Evolutionary conservation across 805 yeast species (phyloP).

Genomic region (Ogataea polymorpha): DNA sequence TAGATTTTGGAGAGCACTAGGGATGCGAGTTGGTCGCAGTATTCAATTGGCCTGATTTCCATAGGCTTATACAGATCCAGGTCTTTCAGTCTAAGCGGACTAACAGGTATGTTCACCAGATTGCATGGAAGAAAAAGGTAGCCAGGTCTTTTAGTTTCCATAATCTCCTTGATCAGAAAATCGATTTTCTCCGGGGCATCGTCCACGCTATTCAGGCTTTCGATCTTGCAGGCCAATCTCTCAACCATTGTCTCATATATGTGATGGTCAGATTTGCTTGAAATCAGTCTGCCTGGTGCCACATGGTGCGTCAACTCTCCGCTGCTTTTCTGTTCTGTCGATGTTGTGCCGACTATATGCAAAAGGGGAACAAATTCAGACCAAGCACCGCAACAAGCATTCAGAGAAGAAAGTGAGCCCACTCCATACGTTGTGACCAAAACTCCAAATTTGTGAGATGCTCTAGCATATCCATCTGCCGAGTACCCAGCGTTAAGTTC

Average conservation of each 20-base stretch:
- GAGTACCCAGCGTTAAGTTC: slow-evolving; percentile 89
- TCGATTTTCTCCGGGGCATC: slow-evolving; percentile 65
- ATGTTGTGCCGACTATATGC: slow-evolving; percentile 82
- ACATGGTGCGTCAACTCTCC: slow-evolving; percentile 54
- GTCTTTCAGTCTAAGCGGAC: slow-evolving; percentile 27
- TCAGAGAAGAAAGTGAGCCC: slow-evolving; percentile 82
- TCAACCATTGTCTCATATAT: slow-evolving; percentile 63
- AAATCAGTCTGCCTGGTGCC: slow-evolving; percentile 47
- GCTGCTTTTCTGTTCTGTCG: slow-evolving; percentile 27
- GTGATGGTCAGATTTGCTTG: slow-evolving; percentile 55
- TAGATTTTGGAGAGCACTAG: slow-evolving; percentile 50
- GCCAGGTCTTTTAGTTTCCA: slow-evolving; percentile 70
- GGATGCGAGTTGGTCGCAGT: slow-evolving; percentile 30
- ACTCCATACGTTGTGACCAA: slow-evolving; percentile 78
- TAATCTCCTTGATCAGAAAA: slow-evolving; percentile 53
- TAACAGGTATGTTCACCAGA: slow-evolving; percentile 46
- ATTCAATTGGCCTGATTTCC: slow-evolving; percentile 3
- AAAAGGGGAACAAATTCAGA: slow-evolving; percentile 78
- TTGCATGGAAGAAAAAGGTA: slow-evolving; percentile 77
- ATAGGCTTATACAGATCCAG: neutral
- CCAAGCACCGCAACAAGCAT: slow-evolving; percentile 79
- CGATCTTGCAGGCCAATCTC: slow-evolving; percentile 54
- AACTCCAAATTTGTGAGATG: slow-evolving; percentile 61
- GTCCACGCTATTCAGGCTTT: slow-evolving; percentile 41
- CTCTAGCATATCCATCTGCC: slow-evolving; percentile 84